A percentile compares a stretch with the other conserved stretches of the same genome.
Conservation (phyloP, 257 asterid species). For the Leonotis leonurus region DNA sequence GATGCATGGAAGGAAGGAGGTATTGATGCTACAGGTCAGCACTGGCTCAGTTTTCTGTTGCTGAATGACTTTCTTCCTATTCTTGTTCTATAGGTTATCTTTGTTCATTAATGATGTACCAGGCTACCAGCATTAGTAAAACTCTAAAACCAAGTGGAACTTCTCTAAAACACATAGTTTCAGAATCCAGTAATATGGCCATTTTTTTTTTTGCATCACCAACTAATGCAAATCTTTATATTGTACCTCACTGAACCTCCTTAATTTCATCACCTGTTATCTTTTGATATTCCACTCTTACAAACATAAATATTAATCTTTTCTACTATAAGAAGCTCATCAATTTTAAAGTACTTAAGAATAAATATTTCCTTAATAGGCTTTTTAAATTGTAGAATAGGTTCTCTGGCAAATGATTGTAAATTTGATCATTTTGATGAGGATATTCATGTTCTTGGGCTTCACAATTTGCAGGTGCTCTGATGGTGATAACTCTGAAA, state of each 20-base stretch:
- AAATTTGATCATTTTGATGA: neutral
- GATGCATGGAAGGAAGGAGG: slow-evolving; percentile 99
- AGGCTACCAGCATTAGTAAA: neutral
- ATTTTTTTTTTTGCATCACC: neutral
- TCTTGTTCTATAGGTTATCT: neutral
- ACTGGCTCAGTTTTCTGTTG: slow-evolving; percentile 13
- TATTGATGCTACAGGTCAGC: slow-evolving; percentile 95
- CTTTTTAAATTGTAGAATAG: neutral
- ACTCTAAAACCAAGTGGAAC: too few relatives aligned
- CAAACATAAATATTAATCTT: neutral
- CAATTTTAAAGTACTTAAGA: neutral
- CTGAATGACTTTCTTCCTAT: neutral
- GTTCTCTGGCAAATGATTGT: neutral
- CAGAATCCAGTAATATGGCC: neutral
- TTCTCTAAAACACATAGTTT: too few relatives aligned
- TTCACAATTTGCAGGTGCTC: slow-evolving; percentile 55
- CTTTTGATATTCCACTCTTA: neutral
- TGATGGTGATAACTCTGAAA: slow-evolving; percentile 97
- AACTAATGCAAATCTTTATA: neutral
- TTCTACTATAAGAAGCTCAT: neutral
- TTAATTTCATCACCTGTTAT: neutral
- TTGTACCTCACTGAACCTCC: neutral
- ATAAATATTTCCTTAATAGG: neutral
- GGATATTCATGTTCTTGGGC: slow-evolving; percentile 4
- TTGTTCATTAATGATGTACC: slow-evolving; percentile 1